Conservation (phyloP, 2,329 filamentous ascomycete species). For the Fusarium veterinarium region DNA sequence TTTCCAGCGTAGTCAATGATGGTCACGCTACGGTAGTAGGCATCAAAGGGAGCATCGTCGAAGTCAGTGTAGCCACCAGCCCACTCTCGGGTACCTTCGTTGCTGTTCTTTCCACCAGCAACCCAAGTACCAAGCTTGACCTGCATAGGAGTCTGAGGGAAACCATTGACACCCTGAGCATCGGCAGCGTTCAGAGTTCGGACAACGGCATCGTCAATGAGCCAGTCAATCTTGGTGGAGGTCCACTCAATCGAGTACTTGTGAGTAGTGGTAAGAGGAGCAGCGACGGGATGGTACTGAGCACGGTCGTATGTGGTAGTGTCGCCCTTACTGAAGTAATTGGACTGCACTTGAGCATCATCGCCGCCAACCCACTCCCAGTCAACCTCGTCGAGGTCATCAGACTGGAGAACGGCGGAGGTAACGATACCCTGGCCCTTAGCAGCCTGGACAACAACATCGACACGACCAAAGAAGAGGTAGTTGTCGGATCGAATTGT, state of each 20-base stretch:
- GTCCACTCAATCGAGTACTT: conserved; percentile 79
- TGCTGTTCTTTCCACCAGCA: conserved; percentile 66
- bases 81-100: conserved; percentile 77
- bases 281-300: conserved; percentile 67
- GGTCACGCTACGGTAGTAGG: conserved; percentile 67
- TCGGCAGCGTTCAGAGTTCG: conserved; percentile 71
- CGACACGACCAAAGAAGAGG: conserved; percentile 95
- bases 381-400: conserved; percentile 88
- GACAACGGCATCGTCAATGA: conserved; percentile 69
- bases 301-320: conserved; percentile 77
- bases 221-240: conserved; percentile 71
- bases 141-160: conserved; percentile 80
- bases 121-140: conserved; percentile 77
- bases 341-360: conserved; percentile 80
- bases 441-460: conserved; percentile 81
- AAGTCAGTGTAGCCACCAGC: conserved; percentile 72
- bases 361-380: conserved; percentile 94
- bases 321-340: conserved; percentile 84
- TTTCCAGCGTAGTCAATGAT: conserved; percentile 67
- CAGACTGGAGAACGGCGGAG: conserved; percentile 88
- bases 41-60: conserved; percentile 62
- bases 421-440: conserved; percentile 89
- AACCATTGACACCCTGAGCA: conserved; percentile 67
- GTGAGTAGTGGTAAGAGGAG: conserved; percentile 68
- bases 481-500: conserved; percentile 85